A percentile compares a stretch with the other conserved stretches of the same genome.
These are phyloP conservation scores for Coniosporium apollinis DNA, from an alignment of 495 filamentous ascomycete species.

Conservation along the genomic window DNA sequence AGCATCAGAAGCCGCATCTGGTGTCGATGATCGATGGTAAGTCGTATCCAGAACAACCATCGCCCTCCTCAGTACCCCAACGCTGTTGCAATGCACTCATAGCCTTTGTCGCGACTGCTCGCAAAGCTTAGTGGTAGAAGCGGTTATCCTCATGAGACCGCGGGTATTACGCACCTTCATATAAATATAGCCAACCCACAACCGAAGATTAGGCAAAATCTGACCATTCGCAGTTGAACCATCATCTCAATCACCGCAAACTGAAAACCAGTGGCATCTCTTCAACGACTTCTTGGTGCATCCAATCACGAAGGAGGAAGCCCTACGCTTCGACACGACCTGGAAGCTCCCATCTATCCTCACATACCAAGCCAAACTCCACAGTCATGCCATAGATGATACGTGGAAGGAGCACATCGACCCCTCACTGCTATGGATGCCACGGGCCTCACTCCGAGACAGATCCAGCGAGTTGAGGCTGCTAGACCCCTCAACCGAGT, in stretches of 20 bases:
- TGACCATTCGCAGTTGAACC: constrained; percentile 41
- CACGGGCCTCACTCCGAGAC: too few relatives aligned
- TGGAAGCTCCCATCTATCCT: constrained; percentile 89
- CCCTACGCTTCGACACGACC: constrained; percentile 64
- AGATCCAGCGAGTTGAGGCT: too few relatives aligned
- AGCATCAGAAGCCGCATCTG: constrained; percentile 75
- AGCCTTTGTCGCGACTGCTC: too few relatives aligned
- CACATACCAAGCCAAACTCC: constrained; percentile 62
- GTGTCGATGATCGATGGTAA: constrained; percentile 75
- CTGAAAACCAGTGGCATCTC: constrained; percentile 64
- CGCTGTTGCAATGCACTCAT: too few relatives aligned
- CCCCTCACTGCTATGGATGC: constrained; percentile 69
- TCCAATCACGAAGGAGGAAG: constrained; percentile 61
- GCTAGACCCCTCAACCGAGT: constrained; percentile 46
- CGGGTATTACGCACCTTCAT: too few relatives aligned
- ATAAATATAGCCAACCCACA: not conserved
- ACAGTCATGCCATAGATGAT: constrained; percentile 60
- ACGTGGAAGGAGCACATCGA: constrained; percentile 74
- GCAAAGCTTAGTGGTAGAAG: too few relatives aligned
- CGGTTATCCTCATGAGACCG: too few relatives aligned
- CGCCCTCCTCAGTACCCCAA: too few relatives aligned
- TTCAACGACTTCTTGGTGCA: constrained; percentile 96
- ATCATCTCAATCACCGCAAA: constrained; percentile 34
- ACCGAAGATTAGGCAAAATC: not conserved
- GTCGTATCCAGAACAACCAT: too few relatives aligned